A percentile compares a stretch with the other conserved stretches of the same genome.
These are phyloP conservation scores for Bipolaris sorokiniana DNA, from an alignment of 2,329 filamentous ascomycete genomes.

Conservation along the genomic window DNA sequence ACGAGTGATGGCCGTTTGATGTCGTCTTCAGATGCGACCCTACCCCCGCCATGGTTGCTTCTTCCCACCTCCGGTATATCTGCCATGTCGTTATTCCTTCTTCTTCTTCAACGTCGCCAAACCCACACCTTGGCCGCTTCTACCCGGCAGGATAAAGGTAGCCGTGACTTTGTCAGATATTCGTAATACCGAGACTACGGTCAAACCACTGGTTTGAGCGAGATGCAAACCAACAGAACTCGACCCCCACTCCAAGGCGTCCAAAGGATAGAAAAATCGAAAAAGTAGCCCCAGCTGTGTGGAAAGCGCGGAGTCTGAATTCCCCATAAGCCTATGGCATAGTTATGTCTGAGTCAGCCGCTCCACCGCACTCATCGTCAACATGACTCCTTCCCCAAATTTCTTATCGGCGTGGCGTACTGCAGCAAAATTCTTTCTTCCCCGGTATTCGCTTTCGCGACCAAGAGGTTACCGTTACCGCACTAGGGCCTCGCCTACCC, in stretches of 20 bases:
- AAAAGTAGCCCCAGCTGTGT: background rate
- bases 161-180: conserved; percentile 2
- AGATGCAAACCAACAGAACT: no score
- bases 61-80: background rate
- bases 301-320: background rate
- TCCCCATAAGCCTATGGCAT: background rate
- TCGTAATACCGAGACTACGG: conserved; percentile 2
- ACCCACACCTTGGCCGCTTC: conserved; percentile 9
- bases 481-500: conserved; percentile 3
- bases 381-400: conserved; percentile 5
- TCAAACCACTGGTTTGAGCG: conserved; percentile 2
- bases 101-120: background rate
- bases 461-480: background rate
- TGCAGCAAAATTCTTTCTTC: conserved; percentile 1
- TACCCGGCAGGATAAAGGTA: conserved; percentile 9
- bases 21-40: conserved; percentile 9
- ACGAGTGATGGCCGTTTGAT: conserved; percentile 6
- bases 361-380: conserved; percentile 5
- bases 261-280: background rate
- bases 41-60: conserved; percentile 3
- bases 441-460: background rate
- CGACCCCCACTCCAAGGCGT: conserved; percentile 3
- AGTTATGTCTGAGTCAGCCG: conserved; percentile 12
- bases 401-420: conserved; percentile 2
- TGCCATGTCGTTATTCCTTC: background rate